These are phyloP conservation scores for Sugiyamaella smithiae DNA, from an alignment of 805 yeast species.

Conservation along the genomic window DNA sequence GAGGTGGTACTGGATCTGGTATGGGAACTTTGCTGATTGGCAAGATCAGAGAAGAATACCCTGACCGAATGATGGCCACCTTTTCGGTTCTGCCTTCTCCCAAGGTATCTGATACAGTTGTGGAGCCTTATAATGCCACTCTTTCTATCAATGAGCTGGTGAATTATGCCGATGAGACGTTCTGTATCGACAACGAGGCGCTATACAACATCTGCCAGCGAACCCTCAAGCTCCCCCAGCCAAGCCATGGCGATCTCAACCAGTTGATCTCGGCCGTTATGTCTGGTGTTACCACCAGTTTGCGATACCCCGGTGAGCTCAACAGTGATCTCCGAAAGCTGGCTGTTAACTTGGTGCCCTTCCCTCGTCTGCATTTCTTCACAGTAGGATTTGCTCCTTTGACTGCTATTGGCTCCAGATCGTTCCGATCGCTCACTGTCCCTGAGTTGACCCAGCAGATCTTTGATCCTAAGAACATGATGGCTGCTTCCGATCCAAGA, in stretches of 20 bases:
- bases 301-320: constrained; percentile 93
- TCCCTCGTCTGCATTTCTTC: constrained; percentile 92
- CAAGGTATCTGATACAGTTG: constrained; percentile 87
- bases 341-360: constrained; percentile 92
- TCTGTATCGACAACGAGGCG: constrained; percentile 94
- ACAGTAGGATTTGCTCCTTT: constrained; percentile 95
- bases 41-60: constrained; percentile 86
- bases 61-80: constrained; percentile 95
- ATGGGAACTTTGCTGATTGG: constrained; percentile 88
- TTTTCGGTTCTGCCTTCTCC: constrained; percentile 92
- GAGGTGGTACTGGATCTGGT: constrained; percentile 97
- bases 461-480: constrained; percentile 90
- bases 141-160: constrained; percentile 87
- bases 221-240: constrained; percentile 77
- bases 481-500: constrained; percentile 93
- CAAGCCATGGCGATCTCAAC: constrained; percentile 76
- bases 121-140: constrained; percentile 93
- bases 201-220: constrained; percentile 84
- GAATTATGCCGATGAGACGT: constrained; percentile 88
- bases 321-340: constrained; percentile 89
- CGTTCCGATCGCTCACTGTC: constrained; percentile 80
- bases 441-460: constrained; percentile 92
- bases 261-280: constrained; percentile 82
- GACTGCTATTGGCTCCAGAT: constrained; percentile 73
- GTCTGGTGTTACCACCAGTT: constrained; percentile 93